Conservation (phyloP, 768 basidiomycete species). For the Phaeotremella skinneri region DNA sequence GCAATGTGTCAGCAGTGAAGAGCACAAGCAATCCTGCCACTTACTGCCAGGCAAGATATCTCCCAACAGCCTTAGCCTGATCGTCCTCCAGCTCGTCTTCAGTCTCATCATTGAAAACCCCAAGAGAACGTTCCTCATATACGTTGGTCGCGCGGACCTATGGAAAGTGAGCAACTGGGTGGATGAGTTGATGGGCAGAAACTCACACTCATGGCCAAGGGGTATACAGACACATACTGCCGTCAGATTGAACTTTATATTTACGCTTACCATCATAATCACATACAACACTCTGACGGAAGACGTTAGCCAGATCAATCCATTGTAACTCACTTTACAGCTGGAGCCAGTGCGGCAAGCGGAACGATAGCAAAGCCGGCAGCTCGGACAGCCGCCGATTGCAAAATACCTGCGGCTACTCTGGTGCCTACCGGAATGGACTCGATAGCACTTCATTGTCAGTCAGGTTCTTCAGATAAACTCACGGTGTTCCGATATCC, state of each 20-base stretch:
- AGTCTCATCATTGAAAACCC: slow-evolving; percentile 60
- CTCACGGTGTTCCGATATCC: slow-evolving; percentile 71
- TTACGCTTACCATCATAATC: slow-evolving; percentile 78
- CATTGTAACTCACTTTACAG: slow-evolving; percentile 66
- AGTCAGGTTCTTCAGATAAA: background rate
- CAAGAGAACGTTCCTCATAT: slow-evolving; percentile 89
- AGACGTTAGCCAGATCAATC: slow-evolving; percentile 8
- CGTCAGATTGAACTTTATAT: background rate
- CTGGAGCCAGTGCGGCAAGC: slow-evolving; percentile 74
- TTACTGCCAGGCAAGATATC: slow-evolving; percentile 51
- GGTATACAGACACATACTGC: slow-evolving; percentile 12
- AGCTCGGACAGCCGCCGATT: slow-evolving; percentile 73
- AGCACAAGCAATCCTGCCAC: slow-evolving; percentile 4
- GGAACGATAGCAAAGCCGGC: slow-evolving; percentile 81
- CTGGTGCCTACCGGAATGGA: slow-evolving; percentile 69
- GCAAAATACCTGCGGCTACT: slow-evolving; percentile 71
- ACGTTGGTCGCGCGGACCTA: slow-evolving; percentile 69
- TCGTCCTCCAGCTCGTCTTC: slow-evolving; percentile 53
- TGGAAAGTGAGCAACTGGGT: no score
- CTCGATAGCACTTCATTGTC: slow-evolving; percentile 56
- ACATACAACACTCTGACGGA: slow-evolving; percentile 70
- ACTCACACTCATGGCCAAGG: slow-evolving; percentile 3
- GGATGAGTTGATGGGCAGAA: slow-evolving; percentile 40
- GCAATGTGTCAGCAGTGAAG: background rate
- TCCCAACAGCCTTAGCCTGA: slow-evolving; percentile 47